Conservation (phyloP, 768 basidiomycete species). For the Mycena rebaudengoi region DNA sequence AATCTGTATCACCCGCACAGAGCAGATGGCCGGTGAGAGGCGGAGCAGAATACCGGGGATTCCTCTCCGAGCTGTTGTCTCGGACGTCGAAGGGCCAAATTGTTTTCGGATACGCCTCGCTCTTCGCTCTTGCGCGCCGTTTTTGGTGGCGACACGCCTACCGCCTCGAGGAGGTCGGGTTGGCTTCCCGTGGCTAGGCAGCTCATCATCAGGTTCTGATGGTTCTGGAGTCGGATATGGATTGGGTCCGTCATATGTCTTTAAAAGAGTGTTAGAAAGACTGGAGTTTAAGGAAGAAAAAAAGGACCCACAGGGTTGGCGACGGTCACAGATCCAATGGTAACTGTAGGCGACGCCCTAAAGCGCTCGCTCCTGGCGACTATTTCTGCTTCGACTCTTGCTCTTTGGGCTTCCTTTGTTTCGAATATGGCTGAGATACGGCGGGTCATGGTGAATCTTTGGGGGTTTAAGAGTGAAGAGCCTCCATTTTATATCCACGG, state of each 20-base stretch:
- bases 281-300: not conserved
- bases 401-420: slow-evolving; percentile 16
- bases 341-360: slow-evolving; percentile 21
- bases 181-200: not conserved
- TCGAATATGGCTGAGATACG: slow-evolving; percentile 18
- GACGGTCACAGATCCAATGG: slow-evolving; percentile 16
- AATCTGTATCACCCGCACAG: too few species aligned
- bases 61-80: not conserved
- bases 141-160: not conserved
- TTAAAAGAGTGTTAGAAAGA: not conserved
- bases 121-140: slow-evolving; percentile 17
- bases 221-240: slow-evolving; percentile 18
- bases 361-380: slow-evolving; percentile 18
- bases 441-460: too few species aligned
- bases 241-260: slow-evolving; percentile 23
- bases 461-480: not conserved
- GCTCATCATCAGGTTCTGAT: slow-evolving; percentile 20
- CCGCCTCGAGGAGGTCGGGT: not conserved
- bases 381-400: slow-evolving; percentile 23
- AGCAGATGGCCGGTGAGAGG: slow-evolving; percentile 8
- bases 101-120: slow-evolving; percentile 17
- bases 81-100: not conserved
- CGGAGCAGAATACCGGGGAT: slow-evolving; percentile 20
- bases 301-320: slow-evolving; percentile 15
- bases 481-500: not conserved